Evolutionary conservation across 768 basidiomycete genomes (phyloP).

Genomic region (Podaxis carcinomalis): DNA sequence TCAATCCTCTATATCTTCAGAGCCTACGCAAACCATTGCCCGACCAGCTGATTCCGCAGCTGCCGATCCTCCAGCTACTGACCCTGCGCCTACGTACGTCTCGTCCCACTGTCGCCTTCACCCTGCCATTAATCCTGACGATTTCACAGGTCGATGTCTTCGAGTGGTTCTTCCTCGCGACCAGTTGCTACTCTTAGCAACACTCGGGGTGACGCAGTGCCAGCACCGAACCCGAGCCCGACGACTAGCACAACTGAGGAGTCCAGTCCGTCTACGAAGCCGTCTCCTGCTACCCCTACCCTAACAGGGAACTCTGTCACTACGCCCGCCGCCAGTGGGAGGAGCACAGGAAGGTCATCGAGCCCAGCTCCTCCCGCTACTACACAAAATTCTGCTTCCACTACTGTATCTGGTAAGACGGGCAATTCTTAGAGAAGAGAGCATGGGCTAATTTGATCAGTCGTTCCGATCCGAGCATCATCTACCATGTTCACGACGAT

Average conservation of each 20-base stretch:
- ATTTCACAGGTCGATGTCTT: constrained; percentile 5
- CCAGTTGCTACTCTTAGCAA: not conserved
- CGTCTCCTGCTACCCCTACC: not conserved
- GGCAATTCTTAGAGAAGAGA: not conserved
- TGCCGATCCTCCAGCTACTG: not conserved
- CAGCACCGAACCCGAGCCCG: not conserved
- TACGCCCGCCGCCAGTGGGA: not conserved
- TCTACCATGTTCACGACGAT: constrained; percentile 23
- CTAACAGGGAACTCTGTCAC: not conserved
- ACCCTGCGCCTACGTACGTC: not conserved
- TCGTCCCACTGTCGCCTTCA: not conserved
- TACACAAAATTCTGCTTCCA: not conserved
- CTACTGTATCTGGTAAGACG: not conserved
- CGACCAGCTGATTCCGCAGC: not conserved
- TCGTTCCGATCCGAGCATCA: constrained; percentile 4
- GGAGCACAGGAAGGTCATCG: not conserved
- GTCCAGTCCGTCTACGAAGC: not conserved
- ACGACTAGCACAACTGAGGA: not conserved
- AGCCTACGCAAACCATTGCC: not conserved
- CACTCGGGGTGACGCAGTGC: not conserved
- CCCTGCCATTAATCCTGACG: not conserved
- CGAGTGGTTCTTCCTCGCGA: not conserved
- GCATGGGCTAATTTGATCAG: not conserved
- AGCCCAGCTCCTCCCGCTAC: not conserved
- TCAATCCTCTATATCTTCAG: constrained; percentile 3